Base-by-base conservation (phyloP, 2,329 filamentous ascomycete genomes). In the Diaporthe longicolla region DNA sequence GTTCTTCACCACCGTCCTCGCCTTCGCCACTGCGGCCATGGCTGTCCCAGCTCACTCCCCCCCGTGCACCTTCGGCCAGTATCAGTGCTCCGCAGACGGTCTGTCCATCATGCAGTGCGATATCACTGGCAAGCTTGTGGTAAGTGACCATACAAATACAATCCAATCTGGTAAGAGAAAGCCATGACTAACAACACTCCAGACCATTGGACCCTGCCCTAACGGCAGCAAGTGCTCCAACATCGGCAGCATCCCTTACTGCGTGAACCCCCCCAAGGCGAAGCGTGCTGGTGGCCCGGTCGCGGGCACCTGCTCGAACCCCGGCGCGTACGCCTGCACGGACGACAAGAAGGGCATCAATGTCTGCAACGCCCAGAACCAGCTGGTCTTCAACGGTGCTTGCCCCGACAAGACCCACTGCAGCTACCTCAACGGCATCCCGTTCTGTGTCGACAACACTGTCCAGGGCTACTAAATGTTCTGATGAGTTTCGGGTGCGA, bases 291-390 rank as follows among this genome's bases (percentile, higher is more conserved):
- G 24, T 17, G 35, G 29, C n/a, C 71, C 74, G 4, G 35, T 11
- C 35, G 1, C 35, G 35, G 35, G 35, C 10, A 37, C 35, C 35
- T 37, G 35, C 35, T 37, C 35, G 8, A 37, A 37, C 35, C 35
- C 35, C 35, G 35, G 35, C 55, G 73, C 73, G 5, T 76, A 76
- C 69, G 19, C 68, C 5, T 76, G 75, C 69, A 72, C 59, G 17
- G 9, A 19, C 4, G 61, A 72, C n/a, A 8, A 54, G 19, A 21
- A 15, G 26, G 73, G 71, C 55, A 76, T 76, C 57, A 26, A 74
- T 43, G 73, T 76, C 45, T 76, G 75, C 73, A 74, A 75, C 57
- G 6, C 45, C 7, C 68, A 73, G 75, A 61, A 75, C 71, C 73
- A 76, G 69, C 59, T 73, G 19, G 48, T 75, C 40, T 57, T 73